Evolutionary conservation across 148 eudicot species (phyloP).

Genomic region (Cornus controversa): DNA sequence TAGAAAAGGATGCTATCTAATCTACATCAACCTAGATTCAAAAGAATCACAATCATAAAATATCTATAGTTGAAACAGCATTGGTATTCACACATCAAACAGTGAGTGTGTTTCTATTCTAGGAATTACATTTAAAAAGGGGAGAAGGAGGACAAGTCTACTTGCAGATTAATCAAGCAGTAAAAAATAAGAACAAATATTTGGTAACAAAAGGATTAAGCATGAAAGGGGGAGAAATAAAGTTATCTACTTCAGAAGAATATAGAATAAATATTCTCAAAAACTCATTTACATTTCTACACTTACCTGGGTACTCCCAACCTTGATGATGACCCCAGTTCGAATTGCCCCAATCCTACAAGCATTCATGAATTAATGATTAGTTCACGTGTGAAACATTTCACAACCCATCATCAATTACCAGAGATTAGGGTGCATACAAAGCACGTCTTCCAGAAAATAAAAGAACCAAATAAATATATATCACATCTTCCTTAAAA

Average conservation of each 20-base stretch:
- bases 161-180: background rate
- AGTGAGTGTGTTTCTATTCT: background rate
- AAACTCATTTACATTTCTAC: background rate
- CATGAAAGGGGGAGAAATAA: background rate
- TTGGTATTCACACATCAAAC: background rate
- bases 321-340: conserved; percentile 62
- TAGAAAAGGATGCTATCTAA: background rate
- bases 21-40: background rate
- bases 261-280: conserved; percentile 3
- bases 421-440: background rate
- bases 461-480: background rate
- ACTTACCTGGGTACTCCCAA: conserved; percentile 70
- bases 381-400: background rate
- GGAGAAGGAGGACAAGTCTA: background rate
- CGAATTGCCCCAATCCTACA: conserved; percentile 75
- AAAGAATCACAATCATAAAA: no score
- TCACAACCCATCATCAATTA: background rate
- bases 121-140: background rate
- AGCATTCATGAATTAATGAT: background rate
- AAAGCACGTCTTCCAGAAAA: background rate
- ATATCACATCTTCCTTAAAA: conserved; percentile 1
- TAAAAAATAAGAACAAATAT: background rate
- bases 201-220: conserved; percentile 3
- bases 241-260: background rate
- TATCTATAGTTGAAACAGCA: no score